phyloP scores from a whole-genome alignment of 2,329 filamentous ascomycete genomes.

The Penicillium capsulatum region DNA sequence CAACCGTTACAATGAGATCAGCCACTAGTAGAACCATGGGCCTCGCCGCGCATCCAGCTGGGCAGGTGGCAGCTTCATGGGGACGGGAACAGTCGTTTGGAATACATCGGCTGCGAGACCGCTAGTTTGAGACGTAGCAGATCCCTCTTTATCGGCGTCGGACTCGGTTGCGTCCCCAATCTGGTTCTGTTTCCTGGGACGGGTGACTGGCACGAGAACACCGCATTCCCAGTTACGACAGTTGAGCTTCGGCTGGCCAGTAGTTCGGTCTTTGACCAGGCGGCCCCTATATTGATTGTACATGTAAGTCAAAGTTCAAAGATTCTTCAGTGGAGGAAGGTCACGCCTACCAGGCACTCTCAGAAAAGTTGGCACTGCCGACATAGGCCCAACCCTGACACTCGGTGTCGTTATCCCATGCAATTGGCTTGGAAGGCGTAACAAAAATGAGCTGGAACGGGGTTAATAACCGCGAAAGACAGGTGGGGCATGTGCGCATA shows the following conservation, averaged over 20 bases:
- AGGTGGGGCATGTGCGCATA: constrained; percentile 41
- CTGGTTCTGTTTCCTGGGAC: constrained; percentile 11
- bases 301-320: too few relatives aligned
- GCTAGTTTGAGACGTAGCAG: background rate
- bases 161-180: constrained; percentile 26
- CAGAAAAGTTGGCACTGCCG: constrained; percentile 86
- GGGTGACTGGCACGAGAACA: constrained; percentile 63
- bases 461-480: background rate
- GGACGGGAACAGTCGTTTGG: constrained; percentile 41
- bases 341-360: constrained; percentile 75
- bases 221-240: constrained; percentile 97
- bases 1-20: too few relatives aligned
- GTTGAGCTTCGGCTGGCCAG: constrained; percentile 67
- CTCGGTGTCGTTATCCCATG: constrained; percentile 12
- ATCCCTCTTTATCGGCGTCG: constrained; percentile 29
- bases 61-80: constrained; percentile 40
- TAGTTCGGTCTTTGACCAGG: constrained; percentile 64
- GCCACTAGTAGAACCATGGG: constrained; percentile 11
- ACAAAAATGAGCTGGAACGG: constrained; percentile 20
- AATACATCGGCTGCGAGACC: constrained; percentile 30
- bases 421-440: constrained; percentile 20
- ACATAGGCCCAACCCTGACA: constrained; percentile 72
- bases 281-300: constrained; percentile 60
- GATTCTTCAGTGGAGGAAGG: background rate
- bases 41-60: background rate